Conservation (phyloP, 2,329 filamentous ascomycete species). For the Talaromyces atroroseus region DNA sequence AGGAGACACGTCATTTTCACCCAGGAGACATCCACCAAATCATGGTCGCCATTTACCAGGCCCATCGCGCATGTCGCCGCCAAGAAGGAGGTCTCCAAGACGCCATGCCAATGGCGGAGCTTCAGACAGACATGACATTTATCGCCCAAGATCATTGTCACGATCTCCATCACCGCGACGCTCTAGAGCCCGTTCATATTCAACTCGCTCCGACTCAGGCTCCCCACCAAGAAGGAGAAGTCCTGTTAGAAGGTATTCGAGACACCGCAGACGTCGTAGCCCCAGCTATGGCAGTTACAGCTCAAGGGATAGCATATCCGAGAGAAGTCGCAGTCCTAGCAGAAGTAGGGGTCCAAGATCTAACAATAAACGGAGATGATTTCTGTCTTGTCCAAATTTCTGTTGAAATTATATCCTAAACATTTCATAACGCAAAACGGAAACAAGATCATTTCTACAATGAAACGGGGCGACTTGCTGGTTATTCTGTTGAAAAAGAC, state of each 20-base stretch:
- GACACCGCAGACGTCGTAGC: conserved; percentile 48
- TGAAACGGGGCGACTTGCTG: not conserved
- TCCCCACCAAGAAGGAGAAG: conserved; percentile 37
- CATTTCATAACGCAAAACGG: not conserved
- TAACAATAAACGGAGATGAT: conserved; percentile 8
- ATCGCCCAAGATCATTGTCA: conserved; percentile 57
- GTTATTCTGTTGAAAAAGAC: not conserved
- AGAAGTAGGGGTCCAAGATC: conserved; percentile 14
- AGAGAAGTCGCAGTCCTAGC: conserved; percentile 45
- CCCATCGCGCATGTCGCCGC: conserved; percentile 23
- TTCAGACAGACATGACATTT: conserved; percentile 49
- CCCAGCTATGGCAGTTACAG: conserved; percentile 60
- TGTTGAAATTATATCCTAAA: not conserved
- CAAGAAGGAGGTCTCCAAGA: conserved; percentile 32
- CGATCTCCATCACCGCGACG: conserved; percentile 39
- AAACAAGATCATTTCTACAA: not conserved
- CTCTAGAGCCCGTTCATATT: conserved; percentile 34
- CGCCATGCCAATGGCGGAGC: conserved; percentile 35
- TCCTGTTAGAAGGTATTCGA: conserved; percentile 29
- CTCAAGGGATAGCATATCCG: conserved; percentile 54
- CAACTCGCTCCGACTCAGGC: conserved; percentile 35
- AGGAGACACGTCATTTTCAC: conserved; percentile 48
- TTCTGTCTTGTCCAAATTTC: not conserved
- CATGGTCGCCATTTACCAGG: conserved; percentile 16
- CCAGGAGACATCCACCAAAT: conserved; percentile 24